Evolutionary conservation across 192 early-diverging fungal genomes (phyloP).

Genomic region (Podila minutissima): DNA sequence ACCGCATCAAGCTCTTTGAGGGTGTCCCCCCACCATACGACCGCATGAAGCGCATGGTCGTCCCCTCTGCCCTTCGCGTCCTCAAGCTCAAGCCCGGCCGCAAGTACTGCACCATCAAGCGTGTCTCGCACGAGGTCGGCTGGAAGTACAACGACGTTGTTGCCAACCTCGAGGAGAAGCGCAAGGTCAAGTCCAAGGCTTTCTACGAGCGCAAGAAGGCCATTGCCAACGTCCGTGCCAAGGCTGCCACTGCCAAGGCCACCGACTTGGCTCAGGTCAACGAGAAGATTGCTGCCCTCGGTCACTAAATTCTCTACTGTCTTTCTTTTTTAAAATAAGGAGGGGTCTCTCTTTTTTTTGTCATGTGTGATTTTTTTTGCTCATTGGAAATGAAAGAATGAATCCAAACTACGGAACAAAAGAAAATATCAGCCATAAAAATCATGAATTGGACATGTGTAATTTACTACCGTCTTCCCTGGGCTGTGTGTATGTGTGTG

Average conservation of each 20-base stretch:
- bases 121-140: conserved; percentile 95
- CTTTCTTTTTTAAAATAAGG: conserved; percentile 20
- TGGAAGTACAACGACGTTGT: conserved; percentile 99
- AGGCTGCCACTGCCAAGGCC: conserved; percentile 58
- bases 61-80: conserved; percentile 96
- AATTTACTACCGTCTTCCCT: too few relatives aligned
- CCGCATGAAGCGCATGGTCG: conserved; percentile 96
- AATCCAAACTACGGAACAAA: too few relatives aligned
- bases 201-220: conserved; percentile 95
- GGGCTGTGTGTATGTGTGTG: too few relatives aligned
- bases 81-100: conserved; percentile 96
- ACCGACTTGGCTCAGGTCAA: conserved; percentile 67
- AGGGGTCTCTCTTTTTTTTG: conserved; percentile 1
- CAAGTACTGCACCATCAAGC: conserved; percentile 96
- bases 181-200: conserved; percentile 93
- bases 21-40: conserved; percentile 98
- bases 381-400: too few relatives aligned
- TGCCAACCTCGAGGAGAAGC: conserved; percentile 97
- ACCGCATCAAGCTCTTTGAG: conserved; percentile 99
- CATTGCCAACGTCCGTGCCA: conserved; percentile 71
- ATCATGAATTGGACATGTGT: too few relatives aligned
- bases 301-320: conserved; percentile 57
- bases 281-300: conserved; percentile 68
- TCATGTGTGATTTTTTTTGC: background rate
- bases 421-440: too few relatives aligned